Conservation (phyloP, 176 grass and related monocot species). For the Zea luxurians region DNA sequence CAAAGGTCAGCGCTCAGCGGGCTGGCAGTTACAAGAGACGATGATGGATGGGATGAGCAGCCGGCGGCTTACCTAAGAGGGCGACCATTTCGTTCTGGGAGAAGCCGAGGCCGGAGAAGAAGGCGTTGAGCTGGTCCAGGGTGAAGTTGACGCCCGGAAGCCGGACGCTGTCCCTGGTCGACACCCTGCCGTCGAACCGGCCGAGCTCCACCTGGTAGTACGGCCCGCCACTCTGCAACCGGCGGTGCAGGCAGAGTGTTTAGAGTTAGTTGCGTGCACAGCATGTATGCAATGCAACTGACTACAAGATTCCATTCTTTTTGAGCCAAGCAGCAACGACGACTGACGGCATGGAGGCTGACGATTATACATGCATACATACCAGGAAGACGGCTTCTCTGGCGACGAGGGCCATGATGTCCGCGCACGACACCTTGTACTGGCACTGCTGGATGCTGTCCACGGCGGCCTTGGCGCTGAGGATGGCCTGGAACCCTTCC, state of each 20-base stretch:
- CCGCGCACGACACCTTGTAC: conserved; percentile 57
- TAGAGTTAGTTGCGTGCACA: neutral
- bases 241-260: neutral
- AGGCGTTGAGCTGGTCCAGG: conserved; percentile 47
- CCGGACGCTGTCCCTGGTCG: conserved; percentile 35
- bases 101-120: conserved; percentile 43
- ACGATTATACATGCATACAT: neutral
- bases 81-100: conserved; percentile 51
- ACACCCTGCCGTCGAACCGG: conserved; percentile 46
- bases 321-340: neutral
- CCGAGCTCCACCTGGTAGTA: conserved; percentile 55
- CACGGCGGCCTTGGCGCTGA: conserved; percentile 53
- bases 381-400: conserved; percentile 40
- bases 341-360: neutral
- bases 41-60: neutral
- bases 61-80: conserved; percentile 30
- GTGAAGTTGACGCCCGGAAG: conserved; percentile 42
- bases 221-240: conserved; percentile 51
- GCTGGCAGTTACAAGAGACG: neutral
- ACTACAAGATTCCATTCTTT: neutral
- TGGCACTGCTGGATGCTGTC: conserved; percentile 49
- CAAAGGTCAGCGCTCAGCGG: neutral
- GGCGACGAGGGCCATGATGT: conserved; percentile 52
- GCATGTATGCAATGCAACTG: too few species aligned
- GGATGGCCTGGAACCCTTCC: conserved; percentile 40